Evolutionary conservation across 768 basidiomycete species (phyloP).

Genomic region (Pisolithus sp.): DNA sequence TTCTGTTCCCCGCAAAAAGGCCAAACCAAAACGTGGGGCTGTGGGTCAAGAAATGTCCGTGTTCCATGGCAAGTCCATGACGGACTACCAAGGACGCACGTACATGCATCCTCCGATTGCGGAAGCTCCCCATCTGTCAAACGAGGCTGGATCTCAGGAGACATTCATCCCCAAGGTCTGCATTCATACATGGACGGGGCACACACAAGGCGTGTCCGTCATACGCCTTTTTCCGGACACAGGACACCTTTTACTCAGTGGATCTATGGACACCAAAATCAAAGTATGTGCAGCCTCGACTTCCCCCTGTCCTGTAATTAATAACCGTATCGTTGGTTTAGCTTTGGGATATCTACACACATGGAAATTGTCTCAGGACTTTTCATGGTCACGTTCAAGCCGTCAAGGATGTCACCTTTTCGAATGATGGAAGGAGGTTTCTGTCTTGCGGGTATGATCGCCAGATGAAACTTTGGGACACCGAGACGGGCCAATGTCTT

Average conservation of each 20-base stretch:
- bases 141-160: slow-evolving; percentile 80
- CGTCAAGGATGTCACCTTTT: slow-evolving; percentile 94
- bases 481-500: slow-evolving; percentile 95
- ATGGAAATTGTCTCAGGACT: slow-evolving; percentile 92
- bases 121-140: slow-evolving; percentile 77
- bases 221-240: slow-evolving; percentile 89
- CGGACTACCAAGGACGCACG: slow-evolving; percentile 96
- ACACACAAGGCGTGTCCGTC: slow-evolving; percentile 93
- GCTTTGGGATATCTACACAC: slow-evolving; percentile 98
- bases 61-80: slow-evolving; percentile 96
- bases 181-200: slow-evolving; percentile 97
- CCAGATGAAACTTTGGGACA: slow-evolving; percentile 99
- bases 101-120: slow-evolving; percentile 93
- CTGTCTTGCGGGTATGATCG: slow-evolving; percentile 93
- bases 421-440: slow-evolving; percentile 86
- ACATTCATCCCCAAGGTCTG: slow-evolving; percentile 93
- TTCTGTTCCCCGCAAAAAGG: slow-evolving; percentile 55
- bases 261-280: slow-evolving; percentile 97
- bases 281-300: slow-evolving; percentile 49
- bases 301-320: not conserved
- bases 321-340: slow-evolving; percentile 26
- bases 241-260: slow-evolving; percentile 89
- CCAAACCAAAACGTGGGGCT: slow-evolving; percentile 71
- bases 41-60: slow-evolving; percentile 87
- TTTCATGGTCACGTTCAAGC: slow-evolving; percentile 97